Conservation (phyloP, 768 basidiomycete genomes). For the Trichaptum fuscoviolaceum region DNA sequence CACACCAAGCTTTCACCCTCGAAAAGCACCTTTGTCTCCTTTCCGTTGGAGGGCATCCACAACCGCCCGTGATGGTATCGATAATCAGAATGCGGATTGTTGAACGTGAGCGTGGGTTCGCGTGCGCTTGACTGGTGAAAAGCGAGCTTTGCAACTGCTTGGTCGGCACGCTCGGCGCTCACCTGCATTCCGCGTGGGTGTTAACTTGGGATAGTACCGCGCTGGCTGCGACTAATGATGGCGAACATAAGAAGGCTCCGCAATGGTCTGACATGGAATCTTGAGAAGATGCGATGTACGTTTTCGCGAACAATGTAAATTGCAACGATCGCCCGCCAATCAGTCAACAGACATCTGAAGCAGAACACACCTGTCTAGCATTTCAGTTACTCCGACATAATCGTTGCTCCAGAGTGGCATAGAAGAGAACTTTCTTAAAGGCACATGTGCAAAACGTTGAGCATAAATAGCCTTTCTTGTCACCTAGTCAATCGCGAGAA, state of each 20-base stretch:
- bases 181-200: neutral
- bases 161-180: neutral
- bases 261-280: neutral
- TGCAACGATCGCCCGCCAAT: neutral
- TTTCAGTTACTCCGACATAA: neutral
- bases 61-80: neutral
- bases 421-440: neutral
- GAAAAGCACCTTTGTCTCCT: neutral
- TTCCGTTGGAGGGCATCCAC: neutral
- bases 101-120: neutral
- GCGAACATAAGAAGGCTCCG: neutral
- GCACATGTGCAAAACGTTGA: neutral
- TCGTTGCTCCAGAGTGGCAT: neutral
- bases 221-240: neutral
- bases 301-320: neutral
- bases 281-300: neutral
- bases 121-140: neutral
- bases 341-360: neutral
- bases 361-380: neutral
- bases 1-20: neutral
- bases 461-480: neutral
- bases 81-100: constrained; percentile 1
- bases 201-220: too few species aligned
- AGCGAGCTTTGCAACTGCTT: neutral
- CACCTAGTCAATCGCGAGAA: neutral